These are phyloP conservation scores for Vigna trinervia DNA, from an alignment of 306 rosid species.

Conservation along the genomic window DNA sequence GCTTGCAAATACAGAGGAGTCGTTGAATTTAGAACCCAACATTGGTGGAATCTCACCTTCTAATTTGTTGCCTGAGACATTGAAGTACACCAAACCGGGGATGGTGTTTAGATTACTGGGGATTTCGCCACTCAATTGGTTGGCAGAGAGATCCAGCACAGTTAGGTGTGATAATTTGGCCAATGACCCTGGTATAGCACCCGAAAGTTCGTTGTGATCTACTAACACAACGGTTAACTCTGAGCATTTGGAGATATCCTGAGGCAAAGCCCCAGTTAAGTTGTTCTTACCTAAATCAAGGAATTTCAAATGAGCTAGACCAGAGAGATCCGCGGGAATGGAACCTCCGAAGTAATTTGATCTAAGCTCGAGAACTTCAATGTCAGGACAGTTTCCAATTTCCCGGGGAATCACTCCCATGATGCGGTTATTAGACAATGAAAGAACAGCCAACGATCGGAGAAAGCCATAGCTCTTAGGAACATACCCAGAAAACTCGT, in stretches of 20 bases:
- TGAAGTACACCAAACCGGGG: conserved; percentile 6
- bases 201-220: conserved; percentile 22
- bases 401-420: background rate
- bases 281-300: background rate
- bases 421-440: background rate
- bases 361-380: conserved; percentile 19
- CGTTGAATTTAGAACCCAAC: conserved; percentile 13
- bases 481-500: conserved; percentile 2
- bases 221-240: conserved; percentile 1
- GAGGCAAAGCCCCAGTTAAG: background rate
- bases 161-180: background rate
- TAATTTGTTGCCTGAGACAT: background rate
- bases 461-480: conserved; percentile 20
- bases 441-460: conserved; percentile 11
- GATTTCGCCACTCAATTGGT: conserved; percentile 3
- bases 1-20: background rate
- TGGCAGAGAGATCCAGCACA: conserved; percentile 13
- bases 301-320: conserved; percentile 20
- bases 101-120: background rate
- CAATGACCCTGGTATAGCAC: conserved; percentile 16
- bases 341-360: background rate
- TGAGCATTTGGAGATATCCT: background rate
- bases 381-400: conserved; percentile 26
- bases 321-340: background rate
- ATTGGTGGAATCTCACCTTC: conserved; percentile 20